Evolutionary conservation across 2,329 filamentous ascomycete species (phyloP), one percentile per base, ranked within the genome.

Genomic region (Xylariaceae sp.): DNA sequence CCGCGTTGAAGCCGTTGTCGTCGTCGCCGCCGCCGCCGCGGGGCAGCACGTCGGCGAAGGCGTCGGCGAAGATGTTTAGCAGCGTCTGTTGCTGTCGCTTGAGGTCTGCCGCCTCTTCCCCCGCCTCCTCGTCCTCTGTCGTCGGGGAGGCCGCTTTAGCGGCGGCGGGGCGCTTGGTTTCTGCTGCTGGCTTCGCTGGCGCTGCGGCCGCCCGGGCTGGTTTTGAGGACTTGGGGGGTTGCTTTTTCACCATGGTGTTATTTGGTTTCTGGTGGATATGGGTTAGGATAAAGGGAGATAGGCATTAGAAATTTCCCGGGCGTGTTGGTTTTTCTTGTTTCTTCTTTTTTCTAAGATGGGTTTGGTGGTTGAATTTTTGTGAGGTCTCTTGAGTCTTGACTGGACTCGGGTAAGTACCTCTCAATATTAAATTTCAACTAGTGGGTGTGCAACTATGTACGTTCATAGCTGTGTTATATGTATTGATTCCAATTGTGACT

Each of bases 31-130:
- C 90, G 0, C 89, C 80, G 57, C 29, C 44, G 45, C n/a, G n/a
- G n/a, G n/a, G 93, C 19, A 98, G 80, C 2, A 81, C 70, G 2
- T 74, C 71, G 12, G 74, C 68, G 65, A 95, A 90, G 0, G 89
- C 80, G 57, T 40, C 44, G 45, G 44, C 46, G 61, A 70, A 70
- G n/a, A 68, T 44, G 43, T 69, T 51, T 6, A 70, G 59, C 23
- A 70, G 53, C 1, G 37, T 47, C 44, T 70, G 67, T 37, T 68
- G 65, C 0, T 63, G n/a, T n/a, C n/a, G 50, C 20, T 45, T 56
- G 19, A 49, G 20, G 16, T 56, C 50, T 12, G 54, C 60, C 18
- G 44, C 44, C 21, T 41, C 20, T 32, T 16, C n/a, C 18, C 19
- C n/a, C n/a, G n/a, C n/a, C 18, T 62, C 57, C 12, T 58, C 42